Percentiles rank a stretch among this genome's conserved stretches.
Evolutionary conservation across 305 asterid species (phyloP).

Genomic region (Fraxinus baroniana): DNA sequence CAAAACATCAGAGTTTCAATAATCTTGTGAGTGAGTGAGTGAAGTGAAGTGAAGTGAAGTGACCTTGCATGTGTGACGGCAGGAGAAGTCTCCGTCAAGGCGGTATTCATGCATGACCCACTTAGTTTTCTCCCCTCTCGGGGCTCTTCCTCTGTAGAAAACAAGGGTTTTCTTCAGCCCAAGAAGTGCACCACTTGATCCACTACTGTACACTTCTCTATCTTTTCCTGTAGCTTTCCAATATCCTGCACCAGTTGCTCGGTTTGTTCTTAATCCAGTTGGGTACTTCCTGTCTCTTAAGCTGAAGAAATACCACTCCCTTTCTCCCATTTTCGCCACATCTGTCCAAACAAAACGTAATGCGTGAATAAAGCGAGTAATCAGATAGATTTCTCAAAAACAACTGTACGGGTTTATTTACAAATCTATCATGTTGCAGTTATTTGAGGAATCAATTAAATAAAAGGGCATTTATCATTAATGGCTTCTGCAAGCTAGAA

Average conservation of each 20-base stretch:
- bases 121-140: slow-evolving; percentile 75
- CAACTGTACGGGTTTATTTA: not conserved
- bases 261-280: slow-evolving; percentile 69
- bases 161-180: slow-evolving; percentile 92
- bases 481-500: not conserved
- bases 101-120: slow-evolving; percentile 98
- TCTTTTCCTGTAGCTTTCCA: slow-evolving; percentile 92
- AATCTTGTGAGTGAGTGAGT: not conserved
- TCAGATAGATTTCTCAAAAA: not conserved
- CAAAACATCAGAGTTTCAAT: slow-evolving; percentile 11
- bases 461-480: not conserved
- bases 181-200: slow-evolving; percentile 32
- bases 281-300: slow-evolving; percentile 75
- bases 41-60: not conserved
- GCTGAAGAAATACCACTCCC: slow-evolving; percentile 30
- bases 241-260: slow-evolving; percentile 77
- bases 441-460: not conserved
- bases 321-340: not conserved
- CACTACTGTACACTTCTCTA: slow-evolving; percentile 51
- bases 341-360: not conserved
- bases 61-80: slow-evolving; percentile 69
- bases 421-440: not conserved
- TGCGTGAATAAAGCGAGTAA: not conserved
- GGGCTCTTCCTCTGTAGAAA: slow-evolving; percentile 84
- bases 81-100: slow-evolving; percentile 65